Conservation (phyloP, 1,284 basidiomycete genomes). For the Puccinia polysora region DNA sequence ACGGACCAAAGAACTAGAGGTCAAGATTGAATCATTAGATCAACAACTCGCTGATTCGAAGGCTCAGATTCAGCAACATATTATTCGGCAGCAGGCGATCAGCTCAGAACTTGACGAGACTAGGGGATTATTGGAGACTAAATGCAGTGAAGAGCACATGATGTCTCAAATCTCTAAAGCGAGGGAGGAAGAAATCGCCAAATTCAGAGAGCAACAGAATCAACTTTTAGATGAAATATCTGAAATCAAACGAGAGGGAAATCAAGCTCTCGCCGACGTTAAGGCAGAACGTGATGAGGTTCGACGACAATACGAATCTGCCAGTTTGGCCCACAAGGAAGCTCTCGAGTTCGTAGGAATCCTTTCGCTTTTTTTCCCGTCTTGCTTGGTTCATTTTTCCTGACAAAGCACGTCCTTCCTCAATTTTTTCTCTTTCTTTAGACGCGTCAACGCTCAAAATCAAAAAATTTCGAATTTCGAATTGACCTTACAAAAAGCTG, state of each 20-base stretch:
- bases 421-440: constrained; percentile 9
- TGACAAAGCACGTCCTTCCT: constrained; percentile 1
- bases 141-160: constrained; percentile 77
- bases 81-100: constrained; percentile 57
- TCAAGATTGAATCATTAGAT: constrained; percentile 65
- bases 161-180: constrained; percentile 78
- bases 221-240: constrained; percentile 51
- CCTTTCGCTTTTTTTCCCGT: constrained; percentile 8
- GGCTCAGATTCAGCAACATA: constrained; percentile 59
- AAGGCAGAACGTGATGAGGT: constrained; percentile 54
- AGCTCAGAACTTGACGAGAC: constrained; percentile 79
- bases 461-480: constrained; percentile 57
- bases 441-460: constrained; percentile 28
- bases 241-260: constrained; percentile 51
- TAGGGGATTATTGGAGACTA: constrained; percentile 72
- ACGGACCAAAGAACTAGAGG: constrained; percentile 61
- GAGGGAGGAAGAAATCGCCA: constrained; percentile 74
- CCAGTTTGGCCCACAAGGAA: constrained; percentile 60
- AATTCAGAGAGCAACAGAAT: constrained; percentile 66
- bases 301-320: constrained; percentile 59
- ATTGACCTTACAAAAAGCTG: constrained; percentile 61
- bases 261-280: constrained; percentile 51
- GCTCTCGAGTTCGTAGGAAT: constrained; percentile 39
- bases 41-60: constrained; percentile 66
- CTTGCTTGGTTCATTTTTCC: constrained; percentile 5